These are phyloP conservation scores for Globisporangium barbulae DNA, from an alignment of 352 stramenopile genomes.

Conservation along the genomic window DNA sequence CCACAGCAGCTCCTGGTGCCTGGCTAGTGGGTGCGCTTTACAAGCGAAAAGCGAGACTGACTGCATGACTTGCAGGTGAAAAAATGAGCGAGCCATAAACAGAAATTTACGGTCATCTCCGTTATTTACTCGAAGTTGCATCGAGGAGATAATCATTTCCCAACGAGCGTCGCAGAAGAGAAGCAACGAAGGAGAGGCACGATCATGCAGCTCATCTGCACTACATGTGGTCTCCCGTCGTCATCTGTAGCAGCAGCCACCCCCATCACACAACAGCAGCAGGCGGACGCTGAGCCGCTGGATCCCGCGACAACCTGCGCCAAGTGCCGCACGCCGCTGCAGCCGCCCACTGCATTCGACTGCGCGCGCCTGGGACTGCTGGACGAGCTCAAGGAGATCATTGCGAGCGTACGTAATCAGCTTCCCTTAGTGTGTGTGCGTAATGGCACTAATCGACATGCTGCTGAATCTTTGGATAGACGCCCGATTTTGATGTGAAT, in stretches of 20 bases:
- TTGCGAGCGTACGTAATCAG: slow-evolving; percentile 14
- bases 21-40: too few relatives aligned
- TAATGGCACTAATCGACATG: neutral
- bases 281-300: neutral
- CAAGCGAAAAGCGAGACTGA: too few relatives aligned
- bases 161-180: neutral
- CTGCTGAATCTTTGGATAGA: slow-evolving; percentile 19
- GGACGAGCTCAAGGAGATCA: slow-evolving; percentile 52
- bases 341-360: slow-evolving; percentile 45
- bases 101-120: too few relatives aligned
- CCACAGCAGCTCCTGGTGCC: too few relatives aligned
- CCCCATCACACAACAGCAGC: neutral
- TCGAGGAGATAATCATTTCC: neutral
- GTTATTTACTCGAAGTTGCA: too few relatives aligned
- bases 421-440: neutral
- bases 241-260: neutral
- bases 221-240: slow-evolving; percentile 23
- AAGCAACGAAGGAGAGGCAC: neutral
- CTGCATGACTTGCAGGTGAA: too few relatives aligned
- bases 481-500: slow-evolving; percentile 58
- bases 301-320: slow-evolving; percentile 21
- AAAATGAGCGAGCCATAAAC: too few relatives aligned
- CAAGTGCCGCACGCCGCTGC: slow-evolving; percentile 37
- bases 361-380: slow-evolving; percentile 62
- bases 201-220: slow-evolving; percentile 33